Evolutionary conservation across 495 filamentous ascomycete genomes (phyloP).

Genomic region (Lepraria neglecta): DNA sequence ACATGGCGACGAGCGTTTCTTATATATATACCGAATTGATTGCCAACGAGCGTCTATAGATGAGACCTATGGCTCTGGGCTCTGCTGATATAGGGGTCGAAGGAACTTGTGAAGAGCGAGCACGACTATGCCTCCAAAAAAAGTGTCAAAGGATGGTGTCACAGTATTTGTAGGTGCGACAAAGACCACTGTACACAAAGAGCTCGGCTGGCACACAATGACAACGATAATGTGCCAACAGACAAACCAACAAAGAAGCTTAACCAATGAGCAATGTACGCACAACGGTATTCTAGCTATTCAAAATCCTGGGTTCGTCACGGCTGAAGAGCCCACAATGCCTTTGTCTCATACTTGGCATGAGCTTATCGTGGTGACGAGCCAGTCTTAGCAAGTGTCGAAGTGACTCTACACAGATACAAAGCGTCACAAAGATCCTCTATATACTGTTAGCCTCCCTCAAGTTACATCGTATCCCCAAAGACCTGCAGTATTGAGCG

Average conservation of each 20-base stretch:
- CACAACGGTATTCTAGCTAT: not conserved
- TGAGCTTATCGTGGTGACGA: too few species aligned
- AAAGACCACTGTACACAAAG: not conserved
- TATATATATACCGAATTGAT: not conserved
- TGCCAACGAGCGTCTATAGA: not conserved
- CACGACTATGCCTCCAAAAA: not conserved
- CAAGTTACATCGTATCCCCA: too few species aligned
- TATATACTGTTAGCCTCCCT: too few species aligned
- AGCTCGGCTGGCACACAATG: not conserved
- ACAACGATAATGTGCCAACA: not conserved
- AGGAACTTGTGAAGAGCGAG: not conserved
- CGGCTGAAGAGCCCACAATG: too few species aligned
- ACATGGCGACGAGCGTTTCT: not conserved
- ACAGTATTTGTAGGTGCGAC: not conserved
- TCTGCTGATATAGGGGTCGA: not conserved
- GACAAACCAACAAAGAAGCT: constrained; percentile 2
- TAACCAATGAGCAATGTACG: constrained; percentile 1
- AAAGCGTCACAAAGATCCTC: too few species aligned
- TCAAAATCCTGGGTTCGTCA: too few species aligned
- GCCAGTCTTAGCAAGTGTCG: too few species aligned
- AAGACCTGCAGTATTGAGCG: too few species aligned
- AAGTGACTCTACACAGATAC: too few species aligned
- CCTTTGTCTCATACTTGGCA: too few species aligned
- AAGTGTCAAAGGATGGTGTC: not conserved
- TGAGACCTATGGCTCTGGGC: not conserved